These are phyloP conservation scores for Keithomyces neogunnii DNA, from an alignment of 2,329 filamentous ascomycete species.

Conservation along the genomic window DNA sequence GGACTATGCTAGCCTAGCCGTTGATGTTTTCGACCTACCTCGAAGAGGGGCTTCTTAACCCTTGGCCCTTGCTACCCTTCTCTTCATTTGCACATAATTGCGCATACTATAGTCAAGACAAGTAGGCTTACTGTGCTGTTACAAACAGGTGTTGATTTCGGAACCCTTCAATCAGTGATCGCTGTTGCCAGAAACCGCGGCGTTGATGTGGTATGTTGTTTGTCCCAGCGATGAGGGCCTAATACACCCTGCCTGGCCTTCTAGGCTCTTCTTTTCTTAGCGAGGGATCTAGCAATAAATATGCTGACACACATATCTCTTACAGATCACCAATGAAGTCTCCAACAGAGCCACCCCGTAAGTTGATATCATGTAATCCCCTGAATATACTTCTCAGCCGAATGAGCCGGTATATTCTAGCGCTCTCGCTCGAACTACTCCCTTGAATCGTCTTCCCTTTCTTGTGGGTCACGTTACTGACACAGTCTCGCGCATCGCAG, in stretches of 20 bases:
- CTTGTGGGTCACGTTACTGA: not conserved
- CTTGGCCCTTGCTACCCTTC: constrained; percentile 9
- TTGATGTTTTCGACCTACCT: too few species aligned
- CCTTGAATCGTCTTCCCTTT: not conserved
- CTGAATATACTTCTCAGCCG: constrained; percentile 3
- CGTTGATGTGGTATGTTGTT: constrained; percentile 86
- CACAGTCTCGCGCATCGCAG: constrained; percentile 34
- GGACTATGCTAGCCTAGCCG: not conserved
- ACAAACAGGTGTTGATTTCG: constrained; percentile 76
- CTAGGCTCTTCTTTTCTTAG: not conserved
- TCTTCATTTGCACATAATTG: not conserved
- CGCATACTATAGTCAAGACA: not conserved
- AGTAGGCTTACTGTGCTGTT: not conserved
- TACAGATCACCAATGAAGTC: constrained; percentile 94
- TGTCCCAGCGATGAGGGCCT: constrained; percentile 7
- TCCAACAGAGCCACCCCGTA: constrained; percentile 98
- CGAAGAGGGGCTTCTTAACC: not conserved
- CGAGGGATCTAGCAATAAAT: not conserved
- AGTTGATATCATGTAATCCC: constrained; percentile 32
- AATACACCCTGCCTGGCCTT: not conserved
- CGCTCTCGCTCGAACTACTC: too few species aligned
- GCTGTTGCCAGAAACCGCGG: constrained; percentile 97
- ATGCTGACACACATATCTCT: constrained; percentile 10
- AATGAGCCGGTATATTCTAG: too few species aligned
- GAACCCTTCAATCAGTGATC: constrained; percentile 93